These are phyloP conservation scores for Irpex sp. DNA, from an alignment of 1,284 basidiomycete species.

Conservation along the genomic window DNA sequence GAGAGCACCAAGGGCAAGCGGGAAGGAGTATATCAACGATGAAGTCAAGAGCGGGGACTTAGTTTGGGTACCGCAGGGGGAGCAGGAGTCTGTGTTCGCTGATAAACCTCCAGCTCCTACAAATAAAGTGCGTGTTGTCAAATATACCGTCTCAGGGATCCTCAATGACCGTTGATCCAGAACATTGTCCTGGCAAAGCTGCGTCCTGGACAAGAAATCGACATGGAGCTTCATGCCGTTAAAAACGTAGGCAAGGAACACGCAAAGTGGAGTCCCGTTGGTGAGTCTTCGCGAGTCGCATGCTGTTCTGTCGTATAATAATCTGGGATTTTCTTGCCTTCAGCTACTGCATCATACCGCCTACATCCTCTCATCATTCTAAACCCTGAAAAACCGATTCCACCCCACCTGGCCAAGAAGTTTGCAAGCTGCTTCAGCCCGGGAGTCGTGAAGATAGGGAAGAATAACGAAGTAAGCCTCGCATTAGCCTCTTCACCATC, in stretches of 20 bases:
- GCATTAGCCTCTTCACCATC: not conserved
- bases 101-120: conserved; percentile 63
- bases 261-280: conserved; percentile 97
- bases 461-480: conserved; percentile 20
- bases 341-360: conserved; percentile 94
- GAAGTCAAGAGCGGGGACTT: conserved; percentile 77
- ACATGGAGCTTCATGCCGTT: conserved; percentile 88
- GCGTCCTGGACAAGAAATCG: conserved; percentile 82
- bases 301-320: not conserved
- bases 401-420: conserved; percentile 63
- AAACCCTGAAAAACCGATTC: conserved; percentile 60
- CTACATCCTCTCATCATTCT: conserved; percentile 88
- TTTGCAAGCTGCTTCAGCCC: conserved; percentile 89
- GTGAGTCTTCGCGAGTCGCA: conserved; percentile 33
- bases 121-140: conserved; percentile 39
- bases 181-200: conserved; percentile 95
- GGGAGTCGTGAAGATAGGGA: conserved; percentile 79
- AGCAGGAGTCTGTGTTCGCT: conserved; percentile 61
- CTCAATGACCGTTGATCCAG: conserved; percentile 13
- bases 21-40: conserved; percentile 21
- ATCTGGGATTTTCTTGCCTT: not conserved
- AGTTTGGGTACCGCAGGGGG: conserved; percentile 84
- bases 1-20: conserved; percentile 40
- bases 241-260: conserved; percentile 97
- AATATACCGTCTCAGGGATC: not conserved